Evolutionary conservation across 208 protist genomes (phyloP), one percentile per base, ranked within the genome.

Genomic region (Leishmania braziliensis): DNA sequence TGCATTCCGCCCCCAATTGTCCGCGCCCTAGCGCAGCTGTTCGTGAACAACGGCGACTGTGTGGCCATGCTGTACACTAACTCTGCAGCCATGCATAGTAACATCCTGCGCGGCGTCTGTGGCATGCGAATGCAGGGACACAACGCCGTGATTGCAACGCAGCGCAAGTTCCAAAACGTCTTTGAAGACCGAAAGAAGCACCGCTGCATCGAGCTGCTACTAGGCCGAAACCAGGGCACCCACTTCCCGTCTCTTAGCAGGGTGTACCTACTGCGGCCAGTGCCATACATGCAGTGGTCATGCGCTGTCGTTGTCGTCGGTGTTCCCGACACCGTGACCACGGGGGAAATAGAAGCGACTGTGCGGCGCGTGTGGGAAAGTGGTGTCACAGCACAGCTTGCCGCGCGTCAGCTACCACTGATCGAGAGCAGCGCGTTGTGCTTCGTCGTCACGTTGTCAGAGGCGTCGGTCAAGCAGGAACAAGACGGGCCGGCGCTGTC

Each of bases 61-160:
- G 93, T 97, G 46, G 93, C 95, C 3, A 90, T 89, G 81, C 76
- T 99, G 29, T 99, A 98, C 85, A 98, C 96, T n/a, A 98, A 92
- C 78, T 98, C 97, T 14, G 90, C 91, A 12, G 97, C 97, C 1
- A 98, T 99, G 95, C 95, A 99, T 81, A 91, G 91, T 68, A 93
- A 93, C 79, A 89, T 97, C 58, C 91, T 99, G 56, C 89, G 97
- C 36, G 90, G 87, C 39, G 80, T 98, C 29, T 95, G 89, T 68
- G 93, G 93, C 43, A 89, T 95, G 81, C 84, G 82, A 23, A 53
- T 84, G 69, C 87, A 93, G 23, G 81, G 87, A 26, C 83, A 88
- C 69, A 98, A 98, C 69, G 88, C 93, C 58, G 86, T 98, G 12
- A 98, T 98, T 60, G 92, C 91, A 33, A 95, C 92, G 1, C 90